Evolutionary conservation across 2,329 filamentous ascomycete genomes (phyloP).

Genomic region (Verticillium klebahnii): DNA sequence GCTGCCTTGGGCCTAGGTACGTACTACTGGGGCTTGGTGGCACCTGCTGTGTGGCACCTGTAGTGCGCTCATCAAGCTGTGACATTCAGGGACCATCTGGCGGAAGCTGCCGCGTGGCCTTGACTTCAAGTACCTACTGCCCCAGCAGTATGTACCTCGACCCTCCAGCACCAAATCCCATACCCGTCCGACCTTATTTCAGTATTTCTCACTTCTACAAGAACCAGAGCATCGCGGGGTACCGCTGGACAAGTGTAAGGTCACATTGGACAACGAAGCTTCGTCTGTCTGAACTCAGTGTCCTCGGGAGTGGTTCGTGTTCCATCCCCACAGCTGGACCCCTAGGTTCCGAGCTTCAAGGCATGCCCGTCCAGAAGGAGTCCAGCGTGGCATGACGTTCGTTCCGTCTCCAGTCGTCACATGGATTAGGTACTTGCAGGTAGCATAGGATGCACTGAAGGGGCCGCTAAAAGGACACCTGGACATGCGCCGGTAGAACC

Average conservation of each 20-base stretch:
- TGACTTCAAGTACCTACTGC: not conserved
- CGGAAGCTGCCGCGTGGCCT: conserved; percentile 11
- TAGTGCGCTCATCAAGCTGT: not conserved
- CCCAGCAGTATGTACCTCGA: no score
- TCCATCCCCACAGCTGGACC: no score
- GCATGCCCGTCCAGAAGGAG: not conserved
- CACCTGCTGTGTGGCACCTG: not conserved
- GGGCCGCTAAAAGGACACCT: not conserved
- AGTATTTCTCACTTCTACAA: no score
- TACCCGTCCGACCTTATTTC: no score
- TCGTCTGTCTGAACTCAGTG: no score
- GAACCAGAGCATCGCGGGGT: no score
- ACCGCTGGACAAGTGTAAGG: no score
- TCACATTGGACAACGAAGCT: no score
- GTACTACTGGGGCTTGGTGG: not conserved
- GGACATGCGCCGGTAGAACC: conserved; percentile 2
- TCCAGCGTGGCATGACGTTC: not conserved
- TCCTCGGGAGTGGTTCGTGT: no score
- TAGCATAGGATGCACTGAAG: not conserved
- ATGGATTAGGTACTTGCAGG: not conserved
- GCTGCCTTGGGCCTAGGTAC: not conserved
- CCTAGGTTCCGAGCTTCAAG: no score
- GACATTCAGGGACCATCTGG: not conserved
- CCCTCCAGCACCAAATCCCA: no score
- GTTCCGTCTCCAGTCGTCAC: not conserved